phyloP scores from a whole-genome alignment of 768 basidiomycete species.

The Suillus subaureus region DNA sequence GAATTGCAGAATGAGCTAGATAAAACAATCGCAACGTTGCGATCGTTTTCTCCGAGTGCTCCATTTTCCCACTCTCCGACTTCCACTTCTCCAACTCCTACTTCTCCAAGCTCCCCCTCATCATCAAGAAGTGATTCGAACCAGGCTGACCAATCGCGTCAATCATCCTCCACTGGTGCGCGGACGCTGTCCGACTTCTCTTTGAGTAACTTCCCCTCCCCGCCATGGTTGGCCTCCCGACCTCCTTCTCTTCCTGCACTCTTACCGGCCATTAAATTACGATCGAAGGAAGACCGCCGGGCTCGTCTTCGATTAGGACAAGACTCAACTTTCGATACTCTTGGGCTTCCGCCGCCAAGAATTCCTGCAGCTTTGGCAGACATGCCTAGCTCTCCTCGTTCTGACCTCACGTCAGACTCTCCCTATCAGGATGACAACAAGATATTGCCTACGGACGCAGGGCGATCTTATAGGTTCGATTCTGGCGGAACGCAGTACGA shows the following conservation, averaged over 20 bases:
- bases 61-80: background rate
- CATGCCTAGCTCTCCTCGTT: constrained; percentile 18
- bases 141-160: constrained; percentile 13
- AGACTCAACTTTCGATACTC: background rate
- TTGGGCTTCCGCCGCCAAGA: constrained; percentile 20
- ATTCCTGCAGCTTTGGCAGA: constrained; percentile 28
- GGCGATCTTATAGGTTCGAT: constrained; percentile 29
- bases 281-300: constrained; percentile 26
- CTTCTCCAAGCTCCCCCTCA: constrained; percentile 34
- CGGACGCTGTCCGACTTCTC: constrained; percentile 55
- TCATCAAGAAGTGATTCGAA: constrained; percentile 30
- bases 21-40: constrained; percentile 60
- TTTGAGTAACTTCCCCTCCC: constrained; percentile 69
- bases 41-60: constrained; percentile 40
- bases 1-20: constrained; percentile 68
- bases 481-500: constrained; percentile 64
- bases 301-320: constrained; percentile 12
- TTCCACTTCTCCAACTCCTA: background rate
- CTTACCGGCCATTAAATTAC: constrained; percentile 16
- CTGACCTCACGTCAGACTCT: constrained; percentile 21
- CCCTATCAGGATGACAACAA: constrained; percentile 18
- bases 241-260: constrained; percentile 22
- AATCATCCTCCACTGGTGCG: constrained; percentile 30
- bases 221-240: constrained; percentile 42
- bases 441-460: constrained; percentile 15